Evolutionary conservation across 176 grass and related monocot species (phyloP).

Genomic region (Pontederia paniculata): DNA sequence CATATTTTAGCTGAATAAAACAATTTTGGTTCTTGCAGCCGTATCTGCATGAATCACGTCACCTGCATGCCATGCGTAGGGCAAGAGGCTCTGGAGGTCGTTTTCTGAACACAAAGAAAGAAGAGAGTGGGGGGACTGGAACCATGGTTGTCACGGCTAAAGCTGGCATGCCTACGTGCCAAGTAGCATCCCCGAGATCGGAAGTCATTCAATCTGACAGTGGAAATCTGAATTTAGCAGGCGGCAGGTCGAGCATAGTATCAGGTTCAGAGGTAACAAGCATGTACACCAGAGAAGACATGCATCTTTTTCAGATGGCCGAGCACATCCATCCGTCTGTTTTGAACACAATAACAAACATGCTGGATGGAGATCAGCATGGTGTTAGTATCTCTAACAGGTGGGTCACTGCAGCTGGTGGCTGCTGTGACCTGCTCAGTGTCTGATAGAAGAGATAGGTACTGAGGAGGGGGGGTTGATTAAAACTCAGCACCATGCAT

Average conservation of each 20-base stretch:
- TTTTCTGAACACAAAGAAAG: constrained; percentile 46
- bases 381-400: not conserved
- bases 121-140: not conserved
- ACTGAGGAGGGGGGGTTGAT: not conserved
- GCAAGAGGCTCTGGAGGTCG: constrained; percentile 50
- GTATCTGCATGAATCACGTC: constrained; percentile 61
- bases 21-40: constrained; percentile 25
- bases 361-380: constrained; percentile 11
- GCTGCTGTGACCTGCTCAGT: constrained; percentile 23
- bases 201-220: constrained; percentile 26
- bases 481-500: not conserved
- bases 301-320: constrained; percentile 12
- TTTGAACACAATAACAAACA: constrained; percentile 9
- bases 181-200: constrained; percentile 9
- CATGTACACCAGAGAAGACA: constrained; percentile 4
- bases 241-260: not conserved
- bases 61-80: constrained; percentile 53
- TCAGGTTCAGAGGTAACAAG: constrained; percentile 20
- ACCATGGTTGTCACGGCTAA: not conserved
- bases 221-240: constrained; percentile 9
- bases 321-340: constrained; percentile 10
- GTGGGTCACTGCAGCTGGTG: constrained; percentile 12
- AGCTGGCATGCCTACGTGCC: not conserved
- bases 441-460: constrained; percentile 11
- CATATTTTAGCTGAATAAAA: not conserved